Evolutionary conservation across 257 asterid species (phyloP).

Genomic region (Salvia rosmarinus): DNA sequence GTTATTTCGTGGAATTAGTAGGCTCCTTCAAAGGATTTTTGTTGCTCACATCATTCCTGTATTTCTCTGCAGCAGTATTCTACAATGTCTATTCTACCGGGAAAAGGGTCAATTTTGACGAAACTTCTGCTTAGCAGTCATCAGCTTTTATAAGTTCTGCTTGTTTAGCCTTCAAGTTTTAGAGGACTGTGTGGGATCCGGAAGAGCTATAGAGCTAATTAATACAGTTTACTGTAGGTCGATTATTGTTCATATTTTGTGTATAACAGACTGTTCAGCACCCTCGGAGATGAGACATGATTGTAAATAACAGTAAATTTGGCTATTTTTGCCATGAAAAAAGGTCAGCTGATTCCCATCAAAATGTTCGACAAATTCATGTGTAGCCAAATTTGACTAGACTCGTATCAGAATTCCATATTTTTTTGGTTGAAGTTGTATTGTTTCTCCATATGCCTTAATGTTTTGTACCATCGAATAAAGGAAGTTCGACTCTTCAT

Average conservation of each 20-base stretch:
- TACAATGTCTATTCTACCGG: conserved; percentile 77
- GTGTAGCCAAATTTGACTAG: conserved; percentile 1
- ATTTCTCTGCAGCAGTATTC: conserved; percentile 76
- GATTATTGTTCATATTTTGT: conserved; percentile 31
- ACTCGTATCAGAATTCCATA: not conserved
- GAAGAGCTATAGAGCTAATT: conserved; percentile 1
- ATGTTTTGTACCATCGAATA: conserved; percentile 2
- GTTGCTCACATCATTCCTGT: conserved; percentile 74
- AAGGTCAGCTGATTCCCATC: not conserved
- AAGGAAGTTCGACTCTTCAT: not conserved
- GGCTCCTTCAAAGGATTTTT: conserved; percentile 93
- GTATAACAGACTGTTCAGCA: conserved; percentile 29
- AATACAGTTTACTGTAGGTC: not conserved
- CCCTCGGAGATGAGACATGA: not conserved
- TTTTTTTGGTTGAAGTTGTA: conserved; percentile 4
- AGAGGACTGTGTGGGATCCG: not conserved
- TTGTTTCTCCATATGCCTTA: not conserved
- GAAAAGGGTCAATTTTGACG: conserved; percentile 79
- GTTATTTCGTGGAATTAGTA: conserved; percentile 79
- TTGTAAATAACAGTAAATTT: conserved; percentile 30
- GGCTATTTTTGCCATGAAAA: conserved; percentile 9
- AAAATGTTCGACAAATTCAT: not conserved
- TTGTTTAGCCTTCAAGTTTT: not conserved
- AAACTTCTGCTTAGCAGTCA: conserved; percentile 39
- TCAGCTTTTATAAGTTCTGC: conserved; percentile 2